Conservation (phyloP, 495 filamentous ascomycete species). For the Halenospora varia region DNA sequence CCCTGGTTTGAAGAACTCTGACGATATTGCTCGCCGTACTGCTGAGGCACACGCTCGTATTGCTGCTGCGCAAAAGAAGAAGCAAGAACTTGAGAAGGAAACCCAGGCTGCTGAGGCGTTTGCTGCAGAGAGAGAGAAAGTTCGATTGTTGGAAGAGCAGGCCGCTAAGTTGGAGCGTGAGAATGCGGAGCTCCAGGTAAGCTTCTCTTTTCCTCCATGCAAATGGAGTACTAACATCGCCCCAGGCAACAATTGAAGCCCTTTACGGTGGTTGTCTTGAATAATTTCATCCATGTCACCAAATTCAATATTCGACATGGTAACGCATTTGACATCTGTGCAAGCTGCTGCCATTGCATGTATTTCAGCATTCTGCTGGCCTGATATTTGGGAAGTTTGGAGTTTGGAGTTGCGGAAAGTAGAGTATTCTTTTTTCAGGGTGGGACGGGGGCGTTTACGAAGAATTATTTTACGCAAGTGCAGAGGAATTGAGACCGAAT, state of each 20-base stretch:
- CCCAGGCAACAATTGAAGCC: not conserved
- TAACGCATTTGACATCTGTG: too few relatives aligned
- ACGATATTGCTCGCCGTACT: not conserved
- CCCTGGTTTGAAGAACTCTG: not conserved
- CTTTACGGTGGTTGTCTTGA: not conserved
- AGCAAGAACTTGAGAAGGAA: not conserved
- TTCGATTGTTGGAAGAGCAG: not conserved
- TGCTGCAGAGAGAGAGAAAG: not conserved
- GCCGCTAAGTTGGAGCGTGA: not conserved
- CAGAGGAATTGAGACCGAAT: too few relatives aligned
- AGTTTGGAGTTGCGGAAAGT: too few relatives aligned
- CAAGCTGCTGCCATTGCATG: too few relatives aligned
- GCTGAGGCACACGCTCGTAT: not conserved
- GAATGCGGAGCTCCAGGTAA: slow-evolving; percentile 2
- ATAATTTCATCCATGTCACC: too few relatives aligned
- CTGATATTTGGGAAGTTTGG: too few relatives aligned
- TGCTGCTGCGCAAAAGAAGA: not conserved
- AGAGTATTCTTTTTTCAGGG: too few relatives aligned
- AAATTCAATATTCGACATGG: too few relatives aligned
- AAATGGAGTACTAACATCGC: too few relatives aligned
- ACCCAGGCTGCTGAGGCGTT: not conserved
- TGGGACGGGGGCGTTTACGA: too few relatives aligned
- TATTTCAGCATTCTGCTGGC: too few relatives aligned
- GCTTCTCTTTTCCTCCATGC: not conserved
- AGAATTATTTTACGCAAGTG: too few relatives aligned